Evolutionary conservation across 1,284 basidiomycete species (phyloP).

Genomic region (Taiwanofungus camphoratus): DNA sequence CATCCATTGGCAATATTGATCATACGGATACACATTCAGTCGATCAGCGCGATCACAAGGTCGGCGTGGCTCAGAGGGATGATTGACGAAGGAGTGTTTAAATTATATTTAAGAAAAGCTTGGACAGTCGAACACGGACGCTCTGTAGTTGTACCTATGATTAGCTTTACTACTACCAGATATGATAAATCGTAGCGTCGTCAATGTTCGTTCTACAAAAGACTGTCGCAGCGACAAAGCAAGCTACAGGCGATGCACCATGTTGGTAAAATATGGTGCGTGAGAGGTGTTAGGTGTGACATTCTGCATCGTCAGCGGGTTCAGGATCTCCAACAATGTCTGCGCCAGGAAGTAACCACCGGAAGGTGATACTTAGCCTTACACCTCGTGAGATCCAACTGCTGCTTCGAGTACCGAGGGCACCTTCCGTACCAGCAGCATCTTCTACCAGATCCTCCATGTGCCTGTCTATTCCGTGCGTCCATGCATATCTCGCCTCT

Average conservation of each 20-base stretch:
- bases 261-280: no score
- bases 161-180: no score
- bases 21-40: no score
- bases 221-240: no score
- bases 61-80: slow-evolving; percentile 27
- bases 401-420: slow-evolving; percentile 19
- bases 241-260: no score
- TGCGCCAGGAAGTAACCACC: slow-evolving; percentile 74
- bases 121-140: background rate
- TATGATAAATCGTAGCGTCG: no score
- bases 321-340: slow-evolving; percentile 54
- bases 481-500: slow-evolving; percentile 69
- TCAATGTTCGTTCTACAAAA: no score
- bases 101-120: no score
- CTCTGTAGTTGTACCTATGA: background rate
- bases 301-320: background rate
- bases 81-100: no score
- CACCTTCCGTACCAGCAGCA: slow-evolving; percentile 21
- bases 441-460: slow-evolving; percentile 42
- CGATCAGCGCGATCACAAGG: slow-evolving; percentile 25
- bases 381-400: slow-evolving; percentile 45
- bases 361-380: slow-evolving; percentile 71
- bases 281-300: no score
- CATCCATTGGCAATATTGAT: background rate
- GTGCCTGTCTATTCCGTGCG: slow-evolving; percentile 56